phyloP scores from a whole-genome alignment of 768 basidiomycete species.

The Kwoniella pini region DNA sequence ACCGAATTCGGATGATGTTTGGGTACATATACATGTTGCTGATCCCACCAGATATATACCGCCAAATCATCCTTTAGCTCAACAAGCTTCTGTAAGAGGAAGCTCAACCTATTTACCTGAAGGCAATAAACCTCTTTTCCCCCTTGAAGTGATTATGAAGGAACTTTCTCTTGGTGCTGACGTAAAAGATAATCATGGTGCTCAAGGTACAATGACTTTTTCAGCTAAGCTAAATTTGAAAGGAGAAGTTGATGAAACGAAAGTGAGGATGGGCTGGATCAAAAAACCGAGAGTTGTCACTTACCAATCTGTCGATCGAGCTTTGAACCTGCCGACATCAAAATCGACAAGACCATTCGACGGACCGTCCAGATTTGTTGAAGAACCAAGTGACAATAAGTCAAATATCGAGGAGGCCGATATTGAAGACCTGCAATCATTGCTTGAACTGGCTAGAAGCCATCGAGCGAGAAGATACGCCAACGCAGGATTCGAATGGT shows the following conservation, averaged over 20 bases:
- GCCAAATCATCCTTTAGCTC: slow-evolving; percentile 66
- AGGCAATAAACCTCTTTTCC: slow-evolving; percentile 71
- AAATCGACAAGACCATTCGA: slow-evolving; percentile 28
- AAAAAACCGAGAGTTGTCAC: slow-evolving; percentile 66
- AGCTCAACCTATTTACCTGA: slow-evolving; percentile 68
- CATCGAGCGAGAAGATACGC: slow-evolving; percentile 27
- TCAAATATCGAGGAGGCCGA: slow-evolving; percentile 3
- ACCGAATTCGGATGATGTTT: slow-evolving; percentile 61
- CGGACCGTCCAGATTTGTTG: neutral
- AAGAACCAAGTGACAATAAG: neutral
- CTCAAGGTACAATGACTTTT: slow-evolving; percentile 73
- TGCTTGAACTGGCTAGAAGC: slow-evolving; percentile 21
- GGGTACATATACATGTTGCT: slow-evolving; percentile 91
- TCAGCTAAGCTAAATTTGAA: slow-evolving; percentile 67
- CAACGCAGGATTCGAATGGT: slow-evolving; percentile 26
- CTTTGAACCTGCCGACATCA: slow-evolving; percentile 24
- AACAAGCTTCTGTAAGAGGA: slow-evolving; percentile 61
- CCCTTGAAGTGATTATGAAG: slow-evolving; percentile 55
- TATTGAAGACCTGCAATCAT: slow-evolving; percentile 28
- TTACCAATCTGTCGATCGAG: slow-evolving; percentile 69
- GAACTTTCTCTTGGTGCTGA: slow-evolving; percentile 60
- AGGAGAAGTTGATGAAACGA: slow-evolving; percentile 68
- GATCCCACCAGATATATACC: slow-evolving; percentile 82
- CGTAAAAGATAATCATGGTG: slow-evolving; percentile 30
- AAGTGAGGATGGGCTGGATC: slow-evolving; percentile 71